These are phyloP conservation scores for Thyridium curvatum DNA, from an alignment of 2,329 filamentous ascomycete genomes.

Conservation along the genomic window DNA sequence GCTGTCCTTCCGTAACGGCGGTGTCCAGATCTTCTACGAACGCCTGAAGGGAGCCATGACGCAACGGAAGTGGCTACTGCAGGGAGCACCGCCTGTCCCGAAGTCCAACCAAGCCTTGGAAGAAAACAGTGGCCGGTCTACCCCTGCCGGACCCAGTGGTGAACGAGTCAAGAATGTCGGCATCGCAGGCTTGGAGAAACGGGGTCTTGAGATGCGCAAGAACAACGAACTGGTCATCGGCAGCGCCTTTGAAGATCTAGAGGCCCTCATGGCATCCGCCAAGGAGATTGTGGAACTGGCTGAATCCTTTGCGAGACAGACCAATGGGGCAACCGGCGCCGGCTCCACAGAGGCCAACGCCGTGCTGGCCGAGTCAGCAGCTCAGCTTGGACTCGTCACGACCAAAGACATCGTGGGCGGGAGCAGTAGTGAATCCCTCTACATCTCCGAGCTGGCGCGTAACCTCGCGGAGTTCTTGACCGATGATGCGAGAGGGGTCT, in stretches of 20 bases:
- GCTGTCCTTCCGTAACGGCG: constrained; percentile 83
- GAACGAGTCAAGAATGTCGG: constrained; percentile 61
- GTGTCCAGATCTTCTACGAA: constrained; percentile 86
- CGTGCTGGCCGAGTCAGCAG: constrained; percentile 74
- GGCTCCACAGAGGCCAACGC: constrained; percentile 63
- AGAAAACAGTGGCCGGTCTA: constrained; percentile 27
- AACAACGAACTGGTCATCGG: constrained; percentile 94
- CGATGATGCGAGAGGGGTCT: constrained; percentile 72
- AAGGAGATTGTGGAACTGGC: constrained; percentile 94
- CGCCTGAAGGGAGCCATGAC: constrained; percentile 80
- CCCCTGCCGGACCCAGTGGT: constrained; percentile 7
- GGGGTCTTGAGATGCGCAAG: constrained; percentile 76
- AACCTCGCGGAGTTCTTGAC: constrained; percentile 86
- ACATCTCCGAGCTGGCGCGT: constrained; percentile 78
- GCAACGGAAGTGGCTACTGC: constrained; percentile 92
- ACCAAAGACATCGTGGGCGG: constrained; percentile 84
- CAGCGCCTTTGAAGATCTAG: constrained; percentile 89
- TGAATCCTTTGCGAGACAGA: constrained; percentile 73
- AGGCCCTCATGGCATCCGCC: constrained; percentile 94
- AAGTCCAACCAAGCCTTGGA: constrained; percentile 45
- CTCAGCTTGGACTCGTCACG: constrained; percentile 80
- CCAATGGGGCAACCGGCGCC: constrained; percentile 30
- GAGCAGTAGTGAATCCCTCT: constrained; percentile 70
- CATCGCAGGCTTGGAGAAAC: constrained; percentile 85
- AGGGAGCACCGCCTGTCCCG: constrained; percentile 83